These are phyloP conservation scores for Fusarium chuoi DNA, from an alignment of 2,329 filamentous ascomycete genomes.

Conservation along the genomic window DNA sequence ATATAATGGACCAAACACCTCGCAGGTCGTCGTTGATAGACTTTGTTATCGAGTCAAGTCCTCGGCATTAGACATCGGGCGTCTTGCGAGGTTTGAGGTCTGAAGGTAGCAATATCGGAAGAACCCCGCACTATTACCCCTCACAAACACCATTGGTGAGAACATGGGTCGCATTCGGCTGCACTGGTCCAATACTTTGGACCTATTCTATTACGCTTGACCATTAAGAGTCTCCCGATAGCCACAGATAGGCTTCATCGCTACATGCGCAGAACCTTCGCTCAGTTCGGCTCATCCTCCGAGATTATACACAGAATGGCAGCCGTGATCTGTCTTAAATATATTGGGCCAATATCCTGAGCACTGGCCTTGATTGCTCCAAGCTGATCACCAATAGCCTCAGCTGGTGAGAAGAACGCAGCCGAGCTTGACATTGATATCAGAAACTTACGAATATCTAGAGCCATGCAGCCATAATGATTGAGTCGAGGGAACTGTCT, in stretches of 20 bases:
- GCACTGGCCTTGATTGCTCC: too few species aligned
- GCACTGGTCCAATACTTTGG: background rate
- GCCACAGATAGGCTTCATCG: background rate
- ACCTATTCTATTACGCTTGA: background rate
- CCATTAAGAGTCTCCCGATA: background rate
- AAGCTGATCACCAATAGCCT: background rate
- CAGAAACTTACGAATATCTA: background rate
- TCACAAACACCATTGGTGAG: rapidly evolving
- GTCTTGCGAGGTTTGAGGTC: too few species aligned
- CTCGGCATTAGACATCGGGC: too few species aligned
- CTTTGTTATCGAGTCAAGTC: background rate
- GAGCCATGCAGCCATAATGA: background rate
- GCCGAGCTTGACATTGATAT: background rate
- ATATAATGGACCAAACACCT: background rate
- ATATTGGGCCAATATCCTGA: too few species aligned
- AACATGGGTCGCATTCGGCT: background rate
- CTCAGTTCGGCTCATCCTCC: background rate
- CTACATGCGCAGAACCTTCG: background rate
- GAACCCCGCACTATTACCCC: background rate
- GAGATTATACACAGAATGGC: background rate
- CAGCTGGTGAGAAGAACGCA: background rate
- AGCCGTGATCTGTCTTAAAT: background rate
- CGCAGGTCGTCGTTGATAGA: background rate
- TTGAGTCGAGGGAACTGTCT: background rate
- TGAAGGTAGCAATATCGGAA: too few species aligned